Percentiles rank a stretch among this genome's conserved stretches.
phyloP scores from a whole-genome alignment of 2,329 filamentous ascomycete species.

The Penicillium palitans region DNA sequence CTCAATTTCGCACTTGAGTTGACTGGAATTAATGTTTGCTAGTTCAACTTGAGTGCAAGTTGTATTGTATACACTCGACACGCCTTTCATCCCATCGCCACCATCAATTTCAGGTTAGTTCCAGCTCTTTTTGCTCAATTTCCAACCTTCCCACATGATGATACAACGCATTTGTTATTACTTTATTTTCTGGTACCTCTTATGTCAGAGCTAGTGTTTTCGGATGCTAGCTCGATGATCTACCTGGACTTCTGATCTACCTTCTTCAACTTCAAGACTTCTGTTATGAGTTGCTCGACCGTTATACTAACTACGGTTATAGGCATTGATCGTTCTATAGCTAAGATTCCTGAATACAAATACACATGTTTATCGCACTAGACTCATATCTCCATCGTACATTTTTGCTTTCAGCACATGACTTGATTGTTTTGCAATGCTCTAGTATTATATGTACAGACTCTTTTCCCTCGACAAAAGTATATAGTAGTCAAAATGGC shows the following conservation, averaged over 20 bases:
- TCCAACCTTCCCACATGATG: constrained; percentile 59
- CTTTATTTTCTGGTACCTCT: constrained; percentile 94
- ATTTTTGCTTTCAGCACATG: background rate
- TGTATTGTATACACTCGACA: constrained; percentile 1
- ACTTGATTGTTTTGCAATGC: background rate
- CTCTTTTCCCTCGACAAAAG: background rate
- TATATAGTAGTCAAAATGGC: background rate
- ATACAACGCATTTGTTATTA: constrained; percentile 57
- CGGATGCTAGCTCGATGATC: constrained; percentile 68
- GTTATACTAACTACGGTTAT: constrained; percentile 25
- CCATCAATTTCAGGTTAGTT: constrained; percentile 30
- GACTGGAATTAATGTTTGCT: constrained; percentile 17
- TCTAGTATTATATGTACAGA: background rate
- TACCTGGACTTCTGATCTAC: constrained; percentile 76
- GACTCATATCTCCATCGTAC: background rate
- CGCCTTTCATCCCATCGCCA: background rate
- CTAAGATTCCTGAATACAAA: background rate
- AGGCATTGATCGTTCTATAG: constrained; percentile 2
- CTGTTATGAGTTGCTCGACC: constrained; percentile 12
- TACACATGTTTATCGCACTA: background rate
- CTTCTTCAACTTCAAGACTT: constrained; percentile 7
- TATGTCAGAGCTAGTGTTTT: constrained; percentile 68
- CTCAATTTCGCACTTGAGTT: constrained; percentile 5
- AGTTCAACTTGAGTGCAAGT: background rate
- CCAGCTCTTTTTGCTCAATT: constrained; percentile 34